Evolutionary conservation across 352 stramenopile genomes (phyloP).

Genomic region (Pythium sukuiense): DNA sequence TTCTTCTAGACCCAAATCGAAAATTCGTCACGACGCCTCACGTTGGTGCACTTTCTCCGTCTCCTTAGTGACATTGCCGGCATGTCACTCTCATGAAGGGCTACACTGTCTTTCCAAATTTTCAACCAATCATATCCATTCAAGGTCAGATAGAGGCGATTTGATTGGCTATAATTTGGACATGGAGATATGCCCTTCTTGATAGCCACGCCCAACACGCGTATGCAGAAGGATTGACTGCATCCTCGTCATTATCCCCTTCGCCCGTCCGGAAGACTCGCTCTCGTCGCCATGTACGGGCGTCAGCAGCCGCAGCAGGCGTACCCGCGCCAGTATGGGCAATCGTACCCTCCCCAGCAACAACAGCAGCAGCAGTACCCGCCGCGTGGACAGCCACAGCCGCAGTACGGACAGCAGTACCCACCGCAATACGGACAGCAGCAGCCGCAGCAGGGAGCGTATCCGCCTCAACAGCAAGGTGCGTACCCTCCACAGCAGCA

Average conservation of each 20-base stretch:
- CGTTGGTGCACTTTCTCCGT: not conserved
- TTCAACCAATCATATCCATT: constrained; percentile 16
- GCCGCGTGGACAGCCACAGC: constrained; percentile 13
- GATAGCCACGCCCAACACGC: constrained; percentile 2
- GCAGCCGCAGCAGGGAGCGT: not conserved
- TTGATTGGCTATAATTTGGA: constrained; percentile 7
- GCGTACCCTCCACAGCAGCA: constrained; percentile 16
- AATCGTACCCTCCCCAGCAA: constrained; percentile 11
- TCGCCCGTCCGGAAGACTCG: not conserved
- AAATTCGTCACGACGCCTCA: too few species aligned
- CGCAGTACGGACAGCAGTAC: constrained; percentile 15
- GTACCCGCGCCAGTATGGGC: constrained; percentile 12
- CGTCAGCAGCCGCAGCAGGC: constrained; percentile 21
- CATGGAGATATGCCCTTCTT: not conserved
- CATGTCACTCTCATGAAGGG: constrained; percentile 13
- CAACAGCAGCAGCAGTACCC: constrained; percentile 10
- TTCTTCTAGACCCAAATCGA: constrained; percentile 12
- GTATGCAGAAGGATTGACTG: not conserved
- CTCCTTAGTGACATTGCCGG: constrained; percentile 2
- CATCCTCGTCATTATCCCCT: not conserved
- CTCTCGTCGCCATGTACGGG: constrained; percentile 22
- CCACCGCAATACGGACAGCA: constrained; percentile 15
- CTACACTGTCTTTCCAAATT: constrained; percentile 16
- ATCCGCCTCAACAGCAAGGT: constrained; percentile 16
- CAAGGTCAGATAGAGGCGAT: not conserved